Evolutionary conservation across 495 filamentous ascomycete species (phyloP).

Genomic region (Aspergillus cavernicola): DNA sequence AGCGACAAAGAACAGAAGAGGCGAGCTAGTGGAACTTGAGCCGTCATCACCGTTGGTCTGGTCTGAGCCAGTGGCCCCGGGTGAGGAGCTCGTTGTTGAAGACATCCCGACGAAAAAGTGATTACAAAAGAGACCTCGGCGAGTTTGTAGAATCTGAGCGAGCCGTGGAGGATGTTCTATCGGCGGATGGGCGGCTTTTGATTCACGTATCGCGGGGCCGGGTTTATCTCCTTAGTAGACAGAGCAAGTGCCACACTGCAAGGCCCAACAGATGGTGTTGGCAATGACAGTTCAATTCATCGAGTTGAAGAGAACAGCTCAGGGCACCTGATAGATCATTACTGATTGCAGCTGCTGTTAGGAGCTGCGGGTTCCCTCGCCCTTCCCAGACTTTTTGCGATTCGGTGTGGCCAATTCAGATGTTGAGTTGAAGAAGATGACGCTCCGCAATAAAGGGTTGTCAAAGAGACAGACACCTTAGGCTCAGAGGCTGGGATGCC

Average conservation of each 20-base stretch:
- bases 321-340: conserved; percentile 13
- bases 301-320: conserved; percentile 10
- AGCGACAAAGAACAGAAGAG: conserved; percentile 93
- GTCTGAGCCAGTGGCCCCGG: conserved; percentile 19
- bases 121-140: not conserved
- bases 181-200: no score
- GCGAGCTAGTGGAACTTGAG: conserved; percentile 71
- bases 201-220: not conserved
- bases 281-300: conserved; percentile 13
- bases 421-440: not conserved
- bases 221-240: not conserved
- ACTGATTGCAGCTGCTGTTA: conserved; percentile 12
- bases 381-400: not conserved
- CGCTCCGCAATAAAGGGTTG: not conserved
- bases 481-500: not conserved
- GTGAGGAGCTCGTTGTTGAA: conserved; percentile 20
- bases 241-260: not conserved
- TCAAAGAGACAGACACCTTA: not conserved
- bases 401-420: not conserved
- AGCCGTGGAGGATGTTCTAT: not conserved
- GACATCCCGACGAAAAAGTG: conserved; percentile 18
- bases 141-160: not conserved
- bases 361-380: conserved; percentile 6
- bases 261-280: not conserved
- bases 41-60: conserved; percentile 18